A percentile compares a stretch with the other conserved stretches of the same genome.
These are phyloP conservation scores for Pterocarpus macrocarpus DNA, from an alignment of 306 rosid genomes.

Conservation along the genomic window DNA sequence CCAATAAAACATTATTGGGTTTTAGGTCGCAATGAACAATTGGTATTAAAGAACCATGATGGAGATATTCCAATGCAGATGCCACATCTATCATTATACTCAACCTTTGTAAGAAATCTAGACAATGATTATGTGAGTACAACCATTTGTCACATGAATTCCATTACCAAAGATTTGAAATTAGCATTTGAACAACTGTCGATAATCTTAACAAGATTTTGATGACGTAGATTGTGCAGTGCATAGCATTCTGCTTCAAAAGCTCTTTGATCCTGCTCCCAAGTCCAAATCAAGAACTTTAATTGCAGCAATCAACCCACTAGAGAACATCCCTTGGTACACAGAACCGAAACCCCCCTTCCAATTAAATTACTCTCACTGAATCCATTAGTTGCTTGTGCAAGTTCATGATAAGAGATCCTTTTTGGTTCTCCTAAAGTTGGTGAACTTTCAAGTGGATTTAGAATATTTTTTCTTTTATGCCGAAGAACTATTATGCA, in stretches of 20 bases:
- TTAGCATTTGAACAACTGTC: constrained; percentile 38
- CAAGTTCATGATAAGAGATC: constrained; percentile 42
- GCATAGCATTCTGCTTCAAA: constrained; percentile 43
- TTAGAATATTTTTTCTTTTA: constrained; percentile 3
- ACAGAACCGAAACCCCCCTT: constrained; percentile 39
- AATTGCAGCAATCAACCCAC: constrained; percentile 38
- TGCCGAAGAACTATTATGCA: not conserved
- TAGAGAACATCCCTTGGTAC: constrained; percentile 39
- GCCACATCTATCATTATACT: constrained; percentile 51
- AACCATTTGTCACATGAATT: constrained; percentile 50
- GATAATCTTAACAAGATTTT: constrained; percentile 37
- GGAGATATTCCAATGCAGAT: constrained; percentile 46
- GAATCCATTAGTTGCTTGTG: constrained; percentile 38
- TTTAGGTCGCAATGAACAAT: constrained; percentile 49
- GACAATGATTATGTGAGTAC: constrained; percentile 21
- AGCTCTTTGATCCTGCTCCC: constrained; percentile 27
- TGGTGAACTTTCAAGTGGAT: not conserved
- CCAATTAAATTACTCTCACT: constrained; percentile 37
- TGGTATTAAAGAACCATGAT: constrained; percentile 42
- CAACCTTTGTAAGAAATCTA: constrained; percentile 45
- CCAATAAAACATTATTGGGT: constrained; percentile 42
- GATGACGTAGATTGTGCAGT: constrained; percentile 36
- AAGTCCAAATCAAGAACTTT: constrained; percentile 35
- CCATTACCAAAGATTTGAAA: constrained; percentile 45
- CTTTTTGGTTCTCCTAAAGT: constrained; percentile 2